These are phyloP conservation scores for Didymella exigua DNA, from an alignment of 2,329 filamentous ascomycete species.

Conservation along the genomic window DNA sequence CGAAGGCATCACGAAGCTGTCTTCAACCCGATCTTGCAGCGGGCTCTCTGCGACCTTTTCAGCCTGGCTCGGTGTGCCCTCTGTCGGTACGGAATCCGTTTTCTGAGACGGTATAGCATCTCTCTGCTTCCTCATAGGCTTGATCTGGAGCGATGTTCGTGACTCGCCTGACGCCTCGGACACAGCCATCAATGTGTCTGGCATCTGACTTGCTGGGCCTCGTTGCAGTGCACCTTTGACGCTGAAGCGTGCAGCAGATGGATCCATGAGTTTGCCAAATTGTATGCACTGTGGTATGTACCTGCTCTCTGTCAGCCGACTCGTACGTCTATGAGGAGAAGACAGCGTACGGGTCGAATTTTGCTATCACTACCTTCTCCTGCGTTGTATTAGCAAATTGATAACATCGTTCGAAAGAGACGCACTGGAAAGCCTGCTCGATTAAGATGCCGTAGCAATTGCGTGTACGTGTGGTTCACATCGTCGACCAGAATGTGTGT, in stretches of 20 bases:
- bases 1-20: conserved; percentile 35
- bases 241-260: conserved; percentile 63
- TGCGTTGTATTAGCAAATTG: conserved; percentile 16
- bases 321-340: background rate
- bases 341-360: conserved; percentile 45
- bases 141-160: conserved; percentile 56
- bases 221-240: conserved; percentile 57
- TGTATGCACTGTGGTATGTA: conserved; percentile 52
- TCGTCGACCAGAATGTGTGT: conserved; percentile 85
- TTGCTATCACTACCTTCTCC: conserved; percentile 57
- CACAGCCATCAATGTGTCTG: background rate
- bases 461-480: conserved; percentile 61
- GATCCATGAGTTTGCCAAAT: conserved; percentile 54
- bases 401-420: background rate
- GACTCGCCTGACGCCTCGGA: conserved; percentile 19
- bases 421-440: conserved; percentile 56
- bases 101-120: conserved; percentile 43
- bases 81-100: conserved; percentile 46
- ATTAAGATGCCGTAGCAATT: conserved; percentile 65
- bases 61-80: conserved; percentile 34
- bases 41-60: conserved; percentile 4
- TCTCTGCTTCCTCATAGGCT: conserved; percentile 53
- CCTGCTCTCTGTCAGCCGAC: background rate
- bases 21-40: conserved; percentile 32
- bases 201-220: background rate